Evolutionary conservation across 177 flowering plant genomes (phyloP).

Genomic region (Vitis hybrid): DNA sequence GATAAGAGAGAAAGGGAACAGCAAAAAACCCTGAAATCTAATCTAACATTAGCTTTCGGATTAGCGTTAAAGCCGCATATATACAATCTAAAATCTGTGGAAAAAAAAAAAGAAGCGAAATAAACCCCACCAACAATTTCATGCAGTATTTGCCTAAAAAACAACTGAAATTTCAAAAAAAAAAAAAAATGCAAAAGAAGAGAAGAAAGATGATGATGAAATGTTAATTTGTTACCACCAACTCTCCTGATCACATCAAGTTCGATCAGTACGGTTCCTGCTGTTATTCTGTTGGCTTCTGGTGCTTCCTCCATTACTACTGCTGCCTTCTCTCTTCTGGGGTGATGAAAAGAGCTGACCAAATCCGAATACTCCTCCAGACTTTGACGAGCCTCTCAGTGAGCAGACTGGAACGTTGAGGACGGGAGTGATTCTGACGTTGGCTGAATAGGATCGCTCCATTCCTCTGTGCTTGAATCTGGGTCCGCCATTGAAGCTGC

Average conservation of each 20-base stretch:
- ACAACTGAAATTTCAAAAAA: background rate
- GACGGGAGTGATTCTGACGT: conserved; percentile 74
- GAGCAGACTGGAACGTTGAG: conserved; percentile 90
- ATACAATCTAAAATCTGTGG: conserved; percentile 9
- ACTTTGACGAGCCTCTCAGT: conserved; percentile 61
- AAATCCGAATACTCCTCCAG: conserved; percentile 70
- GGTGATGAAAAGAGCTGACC: conserved; percentile 69
- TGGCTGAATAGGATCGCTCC: conserved; percentile 88
- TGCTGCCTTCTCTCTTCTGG: conserved; percentile 38
- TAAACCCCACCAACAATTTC: background rate
- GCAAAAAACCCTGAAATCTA: background rate
- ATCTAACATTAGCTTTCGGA: conserved; percentile 1
- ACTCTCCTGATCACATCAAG: conserved; percentile 11
- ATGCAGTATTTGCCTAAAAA: background rate
- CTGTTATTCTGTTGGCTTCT: conserved; percentile 12
- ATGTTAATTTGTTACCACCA: conserved; percentile 9
- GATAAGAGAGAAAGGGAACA: too few relatives aligned
- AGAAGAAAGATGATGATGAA: background rate
- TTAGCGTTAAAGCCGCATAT: conserved; percentile 10
- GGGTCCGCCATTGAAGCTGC: conserved; percentile 82
- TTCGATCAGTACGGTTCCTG: conserved; percentile 37
- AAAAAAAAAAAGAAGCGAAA: background rate
- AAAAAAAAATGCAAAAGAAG: background rate
- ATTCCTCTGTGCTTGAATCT: conserved; percentile 61
- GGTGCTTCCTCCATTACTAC: conserved; percentile 15